phyloP scores from a whole-genome alignment of 345 rosid genomes.

The Capsella bursapastoris region DNA sequence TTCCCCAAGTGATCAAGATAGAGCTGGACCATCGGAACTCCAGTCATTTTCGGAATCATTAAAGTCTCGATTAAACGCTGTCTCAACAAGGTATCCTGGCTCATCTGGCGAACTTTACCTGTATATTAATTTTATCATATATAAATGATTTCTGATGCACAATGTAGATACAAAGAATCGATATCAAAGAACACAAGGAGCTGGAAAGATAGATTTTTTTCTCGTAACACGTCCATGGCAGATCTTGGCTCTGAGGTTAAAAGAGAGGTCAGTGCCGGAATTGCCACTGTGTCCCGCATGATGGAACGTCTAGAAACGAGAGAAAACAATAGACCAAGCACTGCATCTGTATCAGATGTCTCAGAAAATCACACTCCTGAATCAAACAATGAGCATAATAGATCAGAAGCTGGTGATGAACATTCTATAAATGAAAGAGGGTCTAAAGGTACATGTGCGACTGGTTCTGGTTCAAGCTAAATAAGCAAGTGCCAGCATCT shows the following conservation, averaged over 20 bases:
- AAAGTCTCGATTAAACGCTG: constrained; percentile 73
- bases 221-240: constrained; percentile 70
- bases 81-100: constrained; percentile 66
- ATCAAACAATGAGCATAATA: constrained; percentile 41
- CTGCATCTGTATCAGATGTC: constrained; percentile 54
- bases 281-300: constrained; percentile 83
- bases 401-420: constrained; percentile 42
- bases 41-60: constrained; percentile 89
- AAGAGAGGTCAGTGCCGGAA: constrained; percentile 88
- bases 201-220: constrained; percentile 91
- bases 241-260: constrained; percentile 81
- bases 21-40: constrained; percentile 86
- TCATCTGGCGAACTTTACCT: constrained; percentile 5
- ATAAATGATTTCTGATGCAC: constrained; percentile 16
- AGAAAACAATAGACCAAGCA: constrained; percentile 51
- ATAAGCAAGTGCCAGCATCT: constrained; percentile 24
- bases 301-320: constrained; percentile 78
- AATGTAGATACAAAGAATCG: constrained; percentile 84
- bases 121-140: not conserved
- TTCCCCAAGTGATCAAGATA: constrained; percentile 69
- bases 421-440: constrained; percentile 46
- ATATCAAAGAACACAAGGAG: constrained; percentile 90
- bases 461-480: constrained; percentile 61
- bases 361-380: constrained; percentile 52
- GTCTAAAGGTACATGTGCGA: constrained; percentile 51